Base-by-base conservation (phyloP, 1,284 basidiomycete species). In the Stygiomarasmius scandens region DNA sequence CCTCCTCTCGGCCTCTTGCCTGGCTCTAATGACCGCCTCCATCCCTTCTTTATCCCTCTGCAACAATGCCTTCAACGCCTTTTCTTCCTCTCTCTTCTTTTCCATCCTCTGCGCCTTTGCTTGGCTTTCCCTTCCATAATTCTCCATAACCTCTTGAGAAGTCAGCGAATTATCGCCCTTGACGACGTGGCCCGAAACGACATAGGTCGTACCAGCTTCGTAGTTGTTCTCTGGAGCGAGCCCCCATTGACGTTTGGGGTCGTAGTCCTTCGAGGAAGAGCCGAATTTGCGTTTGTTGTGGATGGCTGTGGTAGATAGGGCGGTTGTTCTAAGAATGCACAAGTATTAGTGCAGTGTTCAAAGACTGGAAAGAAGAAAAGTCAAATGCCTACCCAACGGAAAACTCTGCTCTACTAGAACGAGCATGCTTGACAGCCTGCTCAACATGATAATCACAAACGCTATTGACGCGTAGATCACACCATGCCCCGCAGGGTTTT, bases 391-490 rank as follows among this genome's bases (percentile, higher is more conserved):
- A 93, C 92, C 91, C 89, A 2, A 78, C 76, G 10, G 91, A 81
- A 64, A 97, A 95, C 71, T 98, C 96, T 1, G 95, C 82, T 46
- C 95, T 80, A 0, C 81, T 82, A 0, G 87, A 84, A 12, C 92
- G 79, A 16, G 82, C 78, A 32, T 84, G 77, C 71, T 93, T 82
- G n/a, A 98, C 85, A 0, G 93, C 91, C 19, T 81, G 77, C 61
- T 92, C 87, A 25, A 96, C 73, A 73, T 98, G 96, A 71, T 85
- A 98, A 49, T 98, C 94, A 72, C 96, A 98, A 8, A 92, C 87
- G 19, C 89, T 85, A 62, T 88, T 88, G 58, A 89, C 83, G 56
- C 85, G 86, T 74, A 86, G 87, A 73, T 98, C 95, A 55, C 88
- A 91, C 95, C 95, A 98, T 47, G 85, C 82, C 10, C 84, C 84